These are phyloP conservation scores for Colletotrichum orbiculare DNA, from an alignment of 2,329 filamentous ascomycete genomes.

Conservation along the genomic window DNA sequence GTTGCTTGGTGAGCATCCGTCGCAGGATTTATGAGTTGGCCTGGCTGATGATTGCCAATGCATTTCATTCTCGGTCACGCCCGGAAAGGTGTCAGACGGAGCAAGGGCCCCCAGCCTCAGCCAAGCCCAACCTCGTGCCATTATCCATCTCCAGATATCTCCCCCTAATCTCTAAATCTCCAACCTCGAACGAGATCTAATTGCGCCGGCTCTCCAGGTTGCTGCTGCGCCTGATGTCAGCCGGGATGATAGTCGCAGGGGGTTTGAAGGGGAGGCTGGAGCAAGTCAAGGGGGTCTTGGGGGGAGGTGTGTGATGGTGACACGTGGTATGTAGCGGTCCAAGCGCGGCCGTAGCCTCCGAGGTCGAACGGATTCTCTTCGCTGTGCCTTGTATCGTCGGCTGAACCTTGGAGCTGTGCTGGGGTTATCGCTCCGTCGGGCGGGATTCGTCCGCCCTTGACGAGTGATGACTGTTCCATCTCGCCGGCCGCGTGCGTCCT, in stretches of 20 bases:
- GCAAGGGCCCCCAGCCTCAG: slow-evolving; percentile 11
- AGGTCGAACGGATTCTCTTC: slow-evolving; percentile 16
- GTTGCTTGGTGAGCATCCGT: slow-evolving; percentile 4
- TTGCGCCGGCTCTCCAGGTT: slow-evolving; percentile 2
- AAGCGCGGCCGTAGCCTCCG: slow-evolving; percentile 11
- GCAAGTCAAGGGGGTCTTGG: background rate
- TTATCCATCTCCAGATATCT: slow-evolving; percentile 10
- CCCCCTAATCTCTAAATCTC: slow-evolving; percentile 28
- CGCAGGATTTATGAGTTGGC: slow-evolving; percentile 18
- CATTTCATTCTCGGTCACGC: slow-evolving; percentile 4
- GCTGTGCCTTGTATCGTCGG: background rate
- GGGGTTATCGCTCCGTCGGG: slow-evolving; percentile 3
- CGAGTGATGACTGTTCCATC: slow-evolving; percentile 14
- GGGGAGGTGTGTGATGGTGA: slow-evolving; percentile 13
- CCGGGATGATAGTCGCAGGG: slow-evolving; percentile 19
- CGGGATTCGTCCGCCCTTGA: slow-evolving; percentile 23
- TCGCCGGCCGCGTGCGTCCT: background rate
- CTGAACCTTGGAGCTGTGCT: no score
- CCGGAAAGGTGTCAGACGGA: background rate
- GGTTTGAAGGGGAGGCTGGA: slow-evolving; percentile 3
- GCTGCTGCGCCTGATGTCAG: slow-evolving; percentile 30
- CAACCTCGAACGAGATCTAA: slow-evolving; percentile 22
- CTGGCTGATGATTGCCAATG: slow-evolving; percentile 11
- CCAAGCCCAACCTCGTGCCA: slow-evolving; percentile 24
- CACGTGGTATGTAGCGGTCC: slow-evolving; percentile 24